Conservation (phyloP, 2,329 filamentous ascomycete species). For the Chaetothyriales sp. region DNA sequence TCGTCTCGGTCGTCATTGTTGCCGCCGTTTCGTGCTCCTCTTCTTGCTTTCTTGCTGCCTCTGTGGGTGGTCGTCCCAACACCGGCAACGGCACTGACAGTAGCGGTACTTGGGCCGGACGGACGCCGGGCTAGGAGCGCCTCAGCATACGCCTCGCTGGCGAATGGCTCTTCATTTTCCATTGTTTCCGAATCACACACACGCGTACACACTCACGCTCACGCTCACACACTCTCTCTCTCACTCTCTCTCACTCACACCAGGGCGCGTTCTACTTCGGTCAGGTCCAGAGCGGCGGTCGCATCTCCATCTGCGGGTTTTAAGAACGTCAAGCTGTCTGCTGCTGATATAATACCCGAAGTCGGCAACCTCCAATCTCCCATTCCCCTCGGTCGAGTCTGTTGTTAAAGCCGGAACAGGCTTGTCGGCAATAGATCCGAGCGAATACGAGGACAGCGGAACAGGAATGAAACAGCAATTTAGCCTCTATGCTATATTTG, state of each 20-base stretch:
- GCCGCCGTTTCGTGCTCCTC: too few relatives aligned
- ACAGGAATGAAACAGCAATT: not conserved
- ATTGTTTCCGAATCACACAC: constrained; percentile 12
- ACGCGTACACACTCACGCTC: too few relatives aligned
- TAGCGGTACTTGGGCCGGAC: not conserved
- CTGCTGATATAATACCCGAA: too few relatives aligned
- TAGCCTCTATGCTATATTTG: not conserved
- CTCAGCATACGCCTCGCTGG: constrained; percentile 22
- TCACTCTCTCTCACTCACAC: too few relatives aligned
- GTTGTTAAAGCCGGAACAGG: not conserved
- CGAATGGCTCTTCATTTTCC: constrained; percentile 23
- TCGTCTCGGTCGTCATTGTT: constrained; percentile 17
- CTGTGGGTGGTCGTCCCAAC: constrained; percentile 1
- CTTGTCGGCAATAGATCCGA: not conserved
- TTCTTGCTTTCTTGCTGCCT: constrained; percentile 7
- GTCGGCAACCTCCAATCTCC: too few relatives aligned
- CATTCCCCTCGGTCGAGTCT: too few relatives aligned
- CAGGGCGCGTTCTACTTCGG: too few relatives aligned
- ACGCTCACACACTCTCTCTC: too few relatives aligned
- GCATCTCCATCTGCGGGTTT: too few relatives aligned
- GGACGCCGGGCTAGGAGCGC: constrained; percentile 7
- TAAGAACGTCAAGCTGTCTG: too few relatives aligned
- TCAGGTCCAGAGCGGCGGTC: too few relatives aligned
- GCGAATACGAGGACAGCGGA: not conserved
- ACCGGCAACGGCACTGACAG: not conserved